A percentile compares a stretch with the other conserved stretches of the same genome.
Conservation (phyloP, 352 stramenopile genomes). For the Globisporangium cederbergense region DNA sequence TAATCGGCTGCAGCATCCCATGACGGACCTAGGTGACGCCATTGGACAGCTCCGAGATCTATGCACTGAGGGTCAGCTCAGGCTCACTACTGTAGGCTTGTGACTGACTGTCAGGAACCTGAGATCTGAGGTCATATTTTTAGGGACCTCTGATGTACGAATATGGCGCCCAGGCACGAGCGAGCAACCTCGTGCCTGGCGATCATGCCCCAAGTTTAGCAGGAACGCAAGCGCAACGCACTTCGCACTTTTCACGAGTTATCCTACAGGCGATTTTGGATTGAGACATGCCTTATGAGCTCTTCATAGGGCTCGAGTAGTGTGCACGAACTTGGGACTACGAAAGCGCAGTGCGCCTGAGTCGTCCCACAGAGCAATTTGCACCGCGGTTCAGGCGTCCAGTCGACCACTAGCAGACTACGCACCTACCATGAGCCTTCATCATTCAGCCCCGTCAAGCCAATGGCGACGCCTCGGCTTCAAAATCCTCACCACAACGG, state of each 20-base stretch:
- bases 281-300: not conserved
- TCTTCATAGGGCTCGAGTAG: not conserved
- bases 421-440: not conserved
- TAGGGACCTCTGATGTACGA: not conserved
- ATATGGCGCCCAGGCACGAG: too few species aligned
- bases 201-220: constrained; percentile 4
- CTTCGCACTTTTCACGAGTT: constrained; percentile 13
- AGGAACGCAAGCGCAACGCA: constrained; percentile 5
- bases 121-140: not conserved
- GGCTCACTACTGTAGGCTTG: not conserved
- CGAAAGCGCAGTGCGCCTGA: not conserved
- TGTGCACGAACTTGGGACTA: not conserved
- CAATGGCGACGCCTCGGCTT: not conserved
- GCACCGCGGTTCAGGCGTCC: not conserved
- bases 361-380: constrained; percentile 8
- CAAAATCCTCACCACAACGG: not conserved
- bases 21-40: not conserved
- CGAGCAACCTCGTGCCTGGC: too few species aligned
- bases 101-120: not conserved
- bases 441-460: not conserved
- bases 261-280: not conserved
- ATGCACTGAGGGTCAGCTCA: not conserved
- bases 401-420: not conserved
- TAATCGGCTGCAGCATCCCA: not conserved
- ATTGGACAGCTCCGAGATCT: not conserved